A percentile compares a stretch with the other conserved stretches of the same genome.
These are phyloP conservation scores for Pyrenochaeta sp. DNA, from an alignment of 2,329 filamentous ascomycete genomes.

Conservation along the genomic window DNA sequence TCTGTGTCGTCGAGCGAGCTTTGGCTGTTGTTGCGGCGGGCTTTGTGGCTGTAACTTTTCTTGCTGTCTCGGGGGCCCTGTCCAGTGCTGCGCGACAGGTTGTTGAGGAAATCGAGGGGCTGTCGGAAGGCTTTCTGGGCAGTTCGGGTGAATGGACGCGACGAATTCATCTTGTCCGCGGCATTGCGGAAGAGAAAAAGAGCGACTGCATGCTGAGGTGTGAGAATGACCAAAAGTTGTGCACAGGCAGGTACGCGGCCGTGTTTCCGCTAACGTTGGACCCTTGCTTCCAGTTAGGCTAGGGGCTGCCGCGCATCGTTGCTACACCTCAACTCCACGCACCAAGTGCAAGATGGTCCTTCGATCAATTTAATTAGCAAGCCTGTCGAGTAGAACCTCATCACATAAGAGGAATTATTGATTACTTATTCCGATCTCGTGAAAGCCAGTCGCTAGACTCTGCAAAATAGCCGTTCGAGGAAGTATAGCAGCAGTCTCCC, in stretches of 20 bases:
- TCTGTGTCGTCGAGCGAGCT: constrained; percentile 51
- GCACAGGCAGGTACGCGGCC: constrained; percentile 24
- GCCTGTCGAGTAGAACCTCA: too few relatives aligned
- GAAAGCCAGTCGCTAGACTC: too few relatives aligned
- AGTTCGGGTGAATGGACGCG: constrained; percentile 44
- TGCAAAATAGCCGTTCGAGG: too few relatives aligned
- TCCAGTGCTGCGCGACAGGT: constrained; percentile 30
- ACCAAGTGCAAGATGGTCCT: background rate
- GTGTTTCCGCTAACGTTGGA: constrained; percentile 1
- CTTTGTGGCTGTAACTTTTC: constrained; percentile 20
- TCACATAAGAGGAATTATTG: too few relatives aligned
- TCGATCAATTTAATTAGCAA: too few relatives aligned
- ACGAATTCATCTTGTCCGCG: constrained; percentile 43
- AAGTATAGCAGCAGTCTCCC: too few relatives aligned
- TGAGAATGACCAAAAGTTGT: constrained; percentile 17
- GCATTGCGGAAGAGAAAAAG: constrained; percentile 34
- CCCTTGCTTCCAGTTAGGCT: background rate
- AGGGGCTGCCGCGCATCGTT: background rate
- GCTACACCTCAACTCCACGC: background rate
- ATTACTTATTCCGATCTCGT: too few relatives aligned
- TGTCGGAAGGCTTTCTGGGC: constrained; percentile 43
- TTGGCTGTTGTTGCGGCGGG: constrained; percentile 44
- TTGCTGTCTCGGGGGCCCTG: constrained; percentile 27
- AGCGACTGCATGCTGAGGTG: constrained; percentile 20
- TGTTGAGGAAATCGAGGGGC: constrained; percentile 48